Percentiles rank a stretch among this genome's conserved stretches.
Evolutionary conservation across 2,329 filamentous ascomycete species (phyloP).

Genomic region (Alternaria gaisen): DNA sequence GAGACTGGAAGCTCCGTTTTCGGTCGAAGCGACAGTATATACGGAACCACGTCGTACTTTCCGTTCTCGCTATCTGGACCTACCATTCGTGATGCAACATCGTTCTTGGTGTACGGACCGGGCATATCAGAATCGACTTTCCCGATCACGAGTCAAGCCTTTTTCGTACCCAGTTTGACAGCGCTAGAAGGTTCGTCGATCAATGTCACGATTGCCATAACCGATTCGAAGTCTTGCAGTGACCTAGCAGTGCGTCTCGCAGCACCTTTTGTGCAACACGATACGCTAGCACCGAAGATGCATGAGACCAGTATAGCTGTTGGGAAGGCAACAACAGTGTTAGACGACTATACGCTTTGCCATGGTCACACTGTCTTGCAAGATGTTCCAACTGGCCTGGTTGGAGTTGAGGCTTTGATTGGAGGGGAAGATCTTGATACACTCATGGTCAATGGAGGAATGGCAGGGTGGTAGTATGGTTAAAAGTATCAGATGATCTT

Average conservation of each 20-base stretch:
- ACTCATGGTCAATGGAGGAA: conserved; percentile 1
- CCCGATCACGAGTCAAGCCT: neutral
- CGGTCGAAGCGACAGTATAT: neutral
- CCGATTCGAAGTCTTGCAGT: neutral
- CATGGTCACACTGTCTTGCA: neutral
- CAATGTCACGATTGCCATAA: neutral
- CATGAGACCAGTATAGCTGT: neutral
- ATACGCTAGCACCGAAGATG: conserved; percentile 3
- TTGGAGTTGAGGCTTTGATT: neutral
- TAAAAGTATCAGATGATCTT: neutral
- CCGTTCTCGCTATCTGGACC: conserved; percentile 4
- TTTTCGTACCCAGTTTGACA: conserved; percentile 4
- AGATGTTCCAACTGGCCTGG: neutral
- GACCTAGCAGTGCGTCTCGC: neutral
- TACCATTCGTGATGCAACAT: neutral
- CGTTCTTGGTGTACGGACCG: neutral
- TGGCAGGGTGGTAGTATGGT: neutral
- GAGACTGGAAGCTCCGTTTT: too few relatives aligned
- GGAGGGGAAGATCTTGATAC: neutral
- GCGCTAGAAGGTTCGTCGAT: neutral
- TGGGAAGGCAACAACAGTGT: fast-evolving
- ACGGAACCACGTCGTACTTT: conserved; percentile 5
- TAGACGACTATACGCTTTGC: neutral
- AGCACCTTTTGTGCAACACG: neutral
- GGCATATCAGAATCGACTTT: neutral